These are phyloP conservation scores for Alternaria incomplexa DNA, from an alignment of 2,329 filamentous ascomycete genomes.

Conservation along the genomic window DNA sequence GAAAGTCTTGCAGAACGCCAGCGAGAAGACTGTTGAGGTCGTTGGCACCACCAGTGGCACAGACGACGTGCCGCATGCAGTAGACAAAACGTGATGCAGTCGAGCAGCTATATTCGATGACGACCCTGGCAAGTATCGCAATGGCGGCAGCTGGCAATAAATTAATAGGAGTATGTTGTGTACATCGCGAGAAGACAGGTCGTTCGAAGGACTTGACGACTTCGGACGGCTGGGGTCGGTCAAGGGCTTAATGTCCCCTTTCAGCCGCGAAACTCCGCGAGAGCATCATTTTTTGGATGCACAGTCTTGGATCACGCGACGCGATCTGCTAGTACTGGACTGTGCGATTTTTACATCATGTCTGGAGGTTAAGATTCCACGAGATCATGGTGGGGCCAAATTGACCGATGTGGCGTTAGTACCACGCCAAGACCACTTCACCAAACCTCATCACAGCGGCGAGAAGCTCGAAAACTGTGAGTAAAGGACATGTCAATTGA, in stretches of 20 bases:
- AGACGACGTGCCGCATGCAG: background rate
- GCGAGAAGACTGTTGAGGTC: background rate
- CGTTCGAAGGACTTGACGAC: background rate
- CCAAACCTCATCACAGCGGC: too few species aligned
- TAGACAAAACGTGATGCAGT: background rate
- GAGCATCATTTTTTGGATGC: fast-evolving
- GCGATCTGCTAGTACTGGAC: background rate
- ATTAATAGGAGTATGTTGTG: background rate
- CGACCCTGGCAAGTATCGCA: background rate
- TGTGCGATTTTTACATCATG: background rate
- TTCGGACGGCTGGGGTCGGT: background rate
- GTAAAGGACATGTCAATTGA: background rate
- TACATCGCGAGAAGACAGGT: background rate
- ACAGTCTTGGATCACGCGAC: background rate
- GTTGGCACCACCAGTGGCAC: too few species aligned
- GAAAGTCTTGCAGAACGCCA: background rate
- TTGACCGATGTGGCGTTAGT: background rate
- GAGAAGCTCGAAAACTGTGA: background rate
- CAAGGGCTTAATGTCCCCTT: background rate
- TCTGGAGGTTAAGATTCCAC: background rate
- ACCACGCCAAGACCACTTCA: background rate
- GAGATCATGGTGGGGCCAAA: background rate
- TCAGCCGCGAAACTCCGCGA: background rate
- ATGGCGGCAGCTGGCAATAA: background rate
- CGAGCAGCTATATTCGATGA: background rate